Evolutionary conservation across 2,329 filamentous ascomycete genomes (phyloP).

Genomic region (Aspergillus oerlinghausenensis): DNA sequence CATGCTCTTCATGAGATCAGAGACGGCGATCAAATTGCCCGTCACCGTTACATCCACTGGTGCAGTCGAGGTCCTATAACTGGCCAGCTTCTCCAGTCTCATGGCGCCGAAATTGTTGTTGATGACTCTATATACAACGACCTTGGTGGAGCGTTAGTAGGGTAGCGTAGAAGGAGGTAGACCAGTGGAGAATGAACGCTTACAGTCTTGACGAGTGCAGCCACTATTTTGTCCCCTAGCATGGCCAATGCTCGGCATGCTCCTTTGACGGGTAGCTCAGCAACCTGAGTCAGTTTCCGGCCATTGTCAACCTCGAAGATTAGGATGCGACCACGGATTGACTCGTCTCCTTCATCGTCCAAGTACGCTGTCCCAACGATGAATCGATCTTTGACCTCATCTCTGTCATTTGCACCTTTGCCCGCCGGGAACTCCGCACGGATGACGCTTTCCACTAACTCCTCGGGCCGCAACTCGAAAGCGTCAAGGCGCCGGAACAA

Average conservation of each 20-base stretch:
- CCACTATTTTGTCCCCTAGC: slow-evolving; percentile 72
- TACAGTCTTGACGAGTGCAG: slow-evolving; percentile 84
- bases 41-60: slow-evolving; percentile 76
- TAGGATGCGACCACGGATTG: slow-evolving; percentile 71
- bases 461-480: slow-evolving; percentile 60
- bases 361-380: slow-evolving; percentile 85
- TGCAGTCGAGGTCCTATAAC: slow-evolving; percentile 76
- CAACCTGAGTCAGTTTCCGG: slow-evolving; percentile 67
- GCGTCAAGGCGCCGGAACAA: slow-evolving; percentile 74
- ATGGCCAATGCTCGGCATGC: slow-evolving; percentile 75
- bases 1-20: slow-evolving; percentile 90
- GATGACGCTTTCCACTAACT: slow-evolving; percentile 81
- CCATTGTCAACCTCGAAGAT: slow-evolving; percentile 73
- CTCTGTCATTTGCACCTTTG: slow-evolving; percentile 52
- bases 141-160: slow-evolving; percentile 34
- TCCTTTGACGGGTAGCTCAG: slow-evolving; percentile 67
- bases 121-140: slow-evolving; percentile 55
- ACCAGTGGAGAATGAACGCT: slow-evolving; percentile 16
- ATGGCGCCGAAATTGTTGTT: slow-evolving; percentile 32
- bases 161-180: slow-evolving; percentile 3
- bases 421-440: slow-evolving; percentile 65
- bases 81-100: slow-evolving; percentile 64
- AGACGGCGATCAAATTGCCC: slow-evolving; percentile 72
- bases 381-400: slow-evolving; percentile 63
- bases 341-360: slow-evolving; percentile 53